Evolutionary conservation across 2,329 filamentous ascomycete species (phyloP), one percentile per base, ranked within the genome.

Genomic region (Pseudocercospora fijiensis): DNA sequence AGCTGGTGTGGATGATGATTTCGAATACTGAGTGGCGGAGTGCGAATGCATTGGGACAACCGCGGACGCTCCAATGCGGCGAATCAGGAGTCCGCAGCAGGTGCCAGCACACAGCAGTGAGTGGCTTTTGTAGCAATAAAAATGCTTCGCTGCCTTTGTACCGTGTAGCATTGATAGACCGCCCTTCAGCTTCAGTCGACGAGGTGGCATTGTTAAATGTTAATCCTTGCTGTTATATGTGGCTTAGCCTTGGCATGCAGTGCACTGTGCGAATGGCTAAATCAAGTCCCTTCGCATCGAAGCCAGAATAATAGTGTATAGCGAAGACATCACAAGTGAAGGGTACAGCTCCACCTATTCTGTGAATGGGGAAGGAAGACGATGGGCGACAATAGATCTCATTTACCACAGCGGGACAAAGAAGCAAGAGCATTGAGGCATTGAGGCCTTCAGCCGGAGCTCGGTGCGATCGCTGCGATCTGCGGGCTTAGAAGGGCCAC

Each of bases 1-100:
- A 0, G 91, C 91, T 3, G 84, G 88, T 55, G 93, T 93, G 61
- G 95, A 99, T 82, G 94, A 98, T 79, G 93, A 98, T 77, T 99
- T 97, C 79, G 95, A 99, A 82, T 99, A 99, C 79, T 99, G 69
- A 75, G 59, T 8, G 33, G 53, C 37, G 20, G n/a, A 18, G 18
- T 45, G 22, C 22, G 20, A 24, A 22, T 33, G 30, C 30, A 33
- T 33, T 33, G 30, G 30, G 30, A 33, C 30, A 33, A 33, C 30
- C 30, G 30, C 30, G 30, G 30, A 13, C 30, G 30, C 30, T 33
- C 30, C 11, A 33, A 33, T 33, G 30, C 30, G 11, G 30, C 30
- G 30, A 33, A 13, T 33, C 30, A 13, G 10, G 30, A 33, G 30
- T 33, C 30, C 30, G 30, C 11, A 30, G 28, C 8, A 30, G 2